Base-by-base conservation (phyloP, 1,284 basidiomycete species). In the Quambalaria eucalypti region DNA sequence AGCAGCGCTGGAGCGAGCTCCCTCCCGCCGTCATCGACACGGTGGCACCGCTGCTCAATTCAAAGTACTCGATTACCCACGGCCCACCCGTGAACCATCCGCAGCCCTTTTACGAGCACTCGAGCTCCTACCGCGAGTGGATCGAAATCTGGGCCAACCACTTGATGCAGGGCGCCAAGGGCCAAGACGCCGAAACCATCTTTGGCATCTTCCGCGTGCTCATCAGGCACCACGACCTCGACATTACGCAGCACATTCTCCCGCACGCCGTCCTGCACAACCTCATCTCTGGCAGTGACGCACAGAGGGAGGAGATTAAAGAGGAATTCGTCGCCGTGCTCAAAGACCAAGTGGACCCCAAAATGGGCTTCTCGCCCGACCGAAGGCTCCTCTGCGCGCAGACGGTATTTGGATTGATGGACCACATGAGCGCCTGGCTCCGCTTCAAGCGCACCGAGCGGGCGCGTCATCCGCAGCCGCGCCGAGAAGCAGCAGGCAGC, bases 351-450 rank as follows among this genome's bases (percentile, higher is more conserved):
- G 85, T 95, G 12, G 60, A 63, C 23, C 65, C 62, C 2, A 57
- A 54, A 19, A 58, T 59, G 3, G 59, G 57, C 21, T 62, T 64
- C 47, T 62, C 65, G 14, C 44, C 62, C 9, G 71, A 73, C 44
- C 59, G 69, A 8, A 65, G 69, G 30, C 59, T 69, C 23, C 51
- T 69, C 39, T 69, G 67, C 4, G 69, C 95, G 14, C 58, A 96
- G 88, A 88, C 85, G 8, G 84, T 97, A 14, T 99, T 99, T 74
- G 86, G 86, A 76, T 80, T 98, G 38, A 84, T 99, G 77, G 95
- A 99, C 69, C 93, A 98, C 71, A 80, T 98, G 8, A 92, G 86
- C 74, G 87, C 86, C 68, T 98, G 90, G 86, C 83, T 92, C 48
- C 84, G 80, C 29, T 62, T 67, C 12, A 76, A 79, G 52, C 74